Evolutionary conservation across 1,284 basidiomycete genomes (phyloP), one percentile per base, ranked within the genome.

Genomic region (Ustilago shanxiensis): DNA sequence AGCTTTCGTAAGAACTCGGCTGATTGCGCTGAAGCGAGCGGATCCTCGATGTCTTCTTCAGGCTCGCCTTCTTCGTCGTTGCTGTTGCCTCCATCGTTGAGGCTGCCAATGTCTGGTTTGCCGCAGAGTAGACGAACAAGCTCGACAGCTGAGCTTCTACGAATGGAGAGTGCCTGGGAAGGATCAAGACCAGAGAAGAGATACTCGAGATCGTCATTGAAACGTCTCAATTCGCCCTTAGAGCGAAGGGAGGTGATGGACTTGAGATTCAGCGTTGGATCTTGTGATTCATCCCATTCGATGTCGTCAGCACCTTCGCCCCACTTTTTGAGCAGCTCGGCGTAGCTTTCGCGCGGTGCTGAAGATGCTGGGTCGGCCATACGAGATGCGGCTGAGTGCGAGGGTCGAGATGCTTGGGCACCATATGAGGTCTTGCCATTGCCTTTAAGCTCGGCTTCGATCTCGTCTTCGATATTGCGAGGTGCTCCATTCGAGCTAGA

Each of bases 201-300:
- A 33, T 77, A 79, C 35, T 79, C 73, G 53, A 79, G 70, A 28
- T 76, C 77, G 44, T 76, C 77, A 49, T 73, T 74, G 68, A 73
- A 79, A 35, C 75, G 71, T 29, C 74, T 59, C 9, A 78, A 67
- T 53, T 77, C 78, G 44, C 72, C 72, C 13, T 50, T 52, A 7
- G 72, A 72, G 13, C 72, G 72, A 18, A 72, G 72, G 7, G 77
- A 75, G 31, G 69, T 76, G 66, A 72, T 75, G 45, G 76, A 78
- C 39, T 71, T 78, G 60, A 78, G 72, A 44, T 72, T 72, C 63
- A 77, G 66, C 20, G 75, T 70, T 2, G 75, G 75, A 24, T 77
- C 70, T 31, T 78, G 76, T 41, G 76, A 78, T 39, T 78, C 72
- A 31, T 78, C 76, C 76, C 72, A 73, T 44, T 78, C 76, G 31